phyloP scores from a whole-genome alignment of 768 basidiomycete genomes.

The Sporobolomyces pararoseus region DNA sequence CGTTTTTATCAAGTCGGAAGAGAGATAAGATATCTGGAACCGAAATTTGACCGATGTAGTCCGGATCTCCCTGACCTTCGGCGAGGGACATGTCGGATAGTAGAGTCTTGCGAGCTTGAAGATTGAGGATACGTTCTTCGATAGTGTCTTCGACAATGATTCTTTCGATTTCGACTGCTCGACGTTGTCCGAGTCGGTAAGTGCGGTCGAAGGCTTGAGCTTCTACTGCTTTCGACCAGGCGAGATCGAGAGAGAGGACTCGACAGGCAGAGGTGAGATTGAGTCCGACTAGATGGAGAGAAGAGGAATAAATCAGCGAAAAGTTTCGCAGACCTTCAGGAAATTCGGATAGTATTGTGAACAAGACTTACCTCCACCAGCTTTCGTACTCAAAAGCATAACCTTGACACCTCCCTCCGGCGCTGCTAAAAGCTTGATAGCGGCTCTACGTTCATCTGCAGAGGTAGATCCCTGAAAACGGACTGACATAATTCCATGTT shows the following conservation, averaged over 20 bases:
- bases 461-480: conserved; percentile 50
- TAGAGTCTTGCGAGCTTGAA: conserved; percentile 60
- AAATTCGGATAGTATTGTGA: no score
- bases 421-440: conserved; percentile 43
- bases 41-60: conserved; percentile 21
- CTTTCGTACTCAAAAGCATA: conserved; percentile 47
- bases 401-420: conserved; percentile 59
- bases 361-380: conserved; percentile 59
- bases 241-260: conserved; percentile 45
- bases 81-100: conserved; percentile 47
- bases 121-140: conserved; percentile 65
- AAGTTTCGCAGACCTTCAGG: neutral
- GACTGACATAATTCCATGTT: conserved; percentile 48
- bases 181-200: conserved; percentile 50
- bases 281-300: neutral
- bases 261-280: conserved; percentile 47
- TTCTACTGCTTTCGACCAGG: conserved; percentile 50
- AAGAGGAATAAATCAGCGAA: neutral
- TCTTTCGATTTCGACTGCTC: conserved; percentile 48
- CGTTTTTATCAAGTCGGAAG: conserved; percentile 16
- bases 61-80: conserved; percentile 29
- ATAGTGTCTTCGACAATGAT: conserved; percentile 48
- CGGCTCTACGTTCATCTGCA: conserved; percentile 45
- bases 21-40: conserved; percentile 31
- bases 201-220: conserved; percentile 49